Base-by-base conservation (phyloP, 306 rosid species). In the Styphnolobium japonicum region DNA sequence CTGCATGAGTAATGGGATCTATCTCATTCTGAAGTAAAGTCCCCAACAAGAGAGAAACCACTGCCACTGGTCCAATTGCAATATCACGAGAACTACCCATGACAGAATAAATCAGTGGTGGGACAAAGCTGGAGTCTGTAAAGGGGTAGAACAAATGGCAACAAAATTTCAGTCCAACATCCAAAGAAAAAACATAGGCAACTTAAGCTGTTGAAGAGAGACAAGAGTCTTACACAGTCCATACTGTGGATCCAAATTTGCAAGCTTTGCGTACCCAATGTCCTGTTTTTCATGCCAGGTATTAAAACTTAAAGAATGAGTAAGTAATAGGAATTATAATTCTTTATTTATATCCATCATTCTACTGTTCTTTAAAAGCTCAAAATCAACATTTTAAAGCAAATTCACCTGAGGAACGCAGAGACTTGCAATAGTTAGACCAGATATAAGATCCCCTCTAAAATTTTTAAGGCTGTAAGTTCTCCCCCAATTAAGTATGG, bases 1-100 rank as follows among this genome's bases (percentile, higher is more conserved):
- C 39, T 25, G 92, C 79, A 76, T 94, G 69, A 53, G 78, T 73
- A 8, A 37, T 4, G 2, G 82, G 92, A 86, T 94, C 98, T 71
- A 91, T 73, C 87, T 94, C 97, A 62, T 25, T 90, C 83, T 77
- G 90, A 23, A 94, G 97, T 77, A 94, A 83, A 46, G 97, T 94
- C 52, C 98, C 98, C 49, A 94, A 61, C 90, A 94, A 86, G 70
- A 94, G 95, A 51, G 98, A 94, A 75, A 94, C 97, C 67, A 94
- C 98, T 8, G 97, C 97, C 77, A 94, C 98, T 2, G 98, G 98
- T 79, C 98, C 98, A 14, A 94, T 91, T 69, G 97, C 98, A 56
- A 94, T 94, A 78, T 94, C 98, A 62, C 97, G 95, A 48, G 98
- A 94, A 87, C 98, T 94, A 55, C 98, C 98, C 98, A 94, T 94